Base-by-base conservation (phyloP, 306 rosid species). In the Quercus bicolor region DNA sequence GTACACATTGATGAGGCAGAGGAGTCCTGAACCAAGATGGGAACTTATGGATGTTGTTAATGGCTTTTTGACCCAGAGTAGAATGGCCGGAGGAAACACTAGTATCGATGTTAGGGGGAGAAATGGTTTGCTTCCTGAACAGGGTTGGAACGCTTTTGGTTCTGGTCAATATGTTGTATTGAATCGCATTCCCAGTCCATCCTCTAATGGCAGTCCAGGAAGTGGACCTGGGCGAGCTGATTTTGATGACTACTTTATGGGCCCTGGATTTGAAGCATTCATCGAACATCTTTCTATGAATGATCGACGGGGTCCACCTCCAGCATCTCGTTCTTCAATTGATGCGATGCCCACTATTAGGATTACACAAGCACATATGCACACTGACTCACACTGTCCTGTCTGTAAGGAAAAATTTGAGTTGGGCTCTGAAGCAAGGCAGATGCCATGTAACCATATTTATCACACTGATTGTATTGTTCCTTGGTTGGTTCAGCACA, bases 371-470 rank as follows among this genome's bases (percentile, higher is more conserved):
- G 74, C 79, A 0, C 97, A 93, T 85, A 87, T 93, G 73, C 87
- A 84, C 80, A 57, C 84, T 0, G 94, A 93, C 78, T 78, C 92
- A 59, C 91, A 93, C 73, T 93, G 98, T 70, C 92, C 97, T 0
- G 97, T 91, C 56, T 93, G 96, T 70, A 75, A 91, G 79, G 98
- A 93, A 37, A 83, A 33, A 64, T 91, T 93, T 70, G 94, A 91
- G 85, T 69, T 93, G 14, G 98, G 89, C 43, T 77, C 87, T 18
- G 90, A 89, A 78, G 98, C 96, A 14, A 88, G 91, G 74, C 84
- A 79, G 82, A 89, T 93, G 98, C 98, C 98, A 3, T 93, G 97
- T 68, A 84, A 88, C 83, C 98, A 93, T 77, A 87, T 93, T 5
- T 93, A 93, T 88, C 98, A 93, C 85, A 76, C 91, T 45, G 98